phyloP scores from a whole-genome alignment of 176 grass and related monocot species.

The Oryza glumipatula region DNA sequence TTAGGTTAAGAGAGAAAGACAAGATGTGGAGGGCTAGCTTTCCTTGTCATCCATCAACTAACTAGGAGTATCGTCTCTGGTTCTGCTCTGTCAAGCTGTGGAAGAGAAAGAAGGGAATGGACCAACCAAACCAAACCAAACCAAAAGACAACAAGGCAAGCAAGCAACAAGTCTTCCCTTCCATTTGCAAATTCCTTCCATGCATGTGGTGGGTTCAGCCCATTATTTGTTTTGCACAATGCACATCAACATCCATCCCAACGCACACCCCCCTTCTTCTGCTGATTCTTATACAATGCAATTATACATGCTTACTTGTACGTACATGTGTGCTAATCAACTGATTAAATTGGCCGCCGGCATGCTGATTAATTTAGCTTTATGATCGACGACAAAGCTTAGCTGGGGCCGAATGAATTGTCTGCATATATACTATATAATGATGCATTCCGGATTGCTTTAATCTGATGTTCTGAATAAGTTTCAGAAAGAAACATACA shows the following conservation, averaged over 20 bases:
- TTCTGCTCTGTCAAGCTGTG: not conserved
- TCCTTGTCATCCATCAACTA: not conserved
- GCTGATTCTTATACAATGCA: not conserved
- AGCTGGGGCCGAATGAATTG: not conserved
- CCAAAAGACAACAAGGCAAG: not conserved
- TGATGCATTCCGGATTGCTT: not conserved
- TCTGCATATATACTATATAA: not conserved
- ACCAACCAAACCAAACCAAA: not conserved
- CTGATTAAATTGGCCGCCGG: no score
- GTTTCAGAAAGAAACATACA: not conserved
- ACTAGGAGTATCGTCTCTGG: not conserved
- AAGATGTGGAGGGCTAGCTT: not conserved
- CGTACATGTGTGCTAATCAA: no score
- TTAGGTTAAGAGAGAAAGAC: not conserved
- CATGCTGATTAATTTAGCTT: not conserved
- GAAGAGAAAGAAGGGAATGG: not conserved
- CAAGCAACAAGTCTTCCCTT: not conserved
- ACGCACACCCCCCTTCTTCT: not conserved
- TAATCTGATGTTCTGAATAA: not conserved
- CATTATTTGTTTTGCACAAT: not conserved
- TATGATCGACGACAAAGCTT: not conserved
- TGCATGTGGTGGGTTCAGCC: not conserved
- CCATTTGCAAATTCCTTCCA: not conserved
- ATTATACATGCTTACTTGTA: not conserved
- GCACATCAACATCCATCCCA: not conserved